Evolutionary conservation across 306 rosid species (phyloP), one percentile per base, ranked within the genome.

Genomic region (Malus asiatica): DNA sequence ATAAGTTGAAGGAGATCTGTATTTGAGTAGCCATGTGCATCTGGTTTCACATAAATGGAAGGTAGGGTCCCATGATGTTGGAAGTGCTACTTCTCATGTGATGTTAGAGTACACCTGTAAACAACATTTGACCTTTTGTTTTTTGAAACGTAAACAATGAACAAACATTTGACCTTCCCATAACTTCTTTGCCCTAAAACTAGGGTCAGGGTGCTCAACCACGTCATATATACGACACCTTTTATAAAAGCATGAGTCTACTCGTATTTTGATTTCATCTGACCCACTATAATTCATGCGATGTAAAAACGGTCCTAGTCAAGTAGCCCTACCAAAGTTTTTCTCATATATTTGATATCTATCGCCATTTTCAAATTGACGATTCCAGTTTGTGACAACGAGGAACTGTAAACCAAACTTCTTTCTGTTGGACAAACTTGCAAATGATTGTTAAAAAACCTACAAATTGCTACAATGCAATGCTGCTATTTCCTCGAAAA

Each of bases 1-100:
- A 62, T 59, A 78, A 58, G 40, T 57, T 46, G 52, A 60, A 75
- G 77, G 74, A 75, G 16, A 61, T 40, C 55, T 30, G 45, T 60
- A 22, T 13, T 48, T 22, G 70, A 70, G 79, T 72, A 67, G 68
- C 84, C 84, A 83, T 76, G 87, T 83, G 87, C 76, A 40, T 73
- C 60, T 72, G 74, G 42, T 70, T 69, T 74, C 40, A 18, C 58
- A 64, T 7, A 58, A 8, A 80, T 25, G 55, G 82, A 53, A 32
- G 8, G 87, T 73, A 52, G 82, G 87, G 82, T 52, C 81, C 57
- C 15, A 16, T 33, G 59, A 68, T 61, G 33, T 55, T 73, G 35
- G 25, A 68, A 16, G 18, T 16, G 71, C 40, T 69, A 61, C 68
- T 62, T 35, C 76, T 22, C 53, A 64, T 38, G 62, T 42, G 22